Evolutionary conservation across 192 early-diverging fungal species (phyloP).

Genomic region (Entrophospora sp.): DNA sequence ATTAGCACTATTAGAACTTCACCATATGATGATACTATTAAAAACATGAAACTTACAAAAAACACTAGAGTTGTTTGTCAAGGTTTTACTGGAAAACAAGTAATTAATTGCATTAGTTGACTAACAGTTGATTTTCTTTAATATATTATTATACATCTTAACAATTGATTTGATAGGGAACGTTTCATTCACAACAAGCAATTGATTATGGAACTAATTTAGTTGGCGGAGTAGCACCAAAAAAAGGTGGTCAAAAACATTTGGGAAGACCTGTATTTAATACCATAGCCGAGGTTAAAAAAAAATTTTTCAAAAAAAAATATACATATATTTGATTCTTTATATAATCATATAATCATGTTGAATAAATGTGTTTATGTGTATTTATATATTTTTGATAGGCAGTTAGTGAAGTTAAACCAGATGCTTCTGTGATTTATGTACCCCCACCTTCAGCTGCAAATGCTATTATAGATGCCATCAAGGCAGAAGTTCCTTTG

Average conservation of each 20-base stretch:
- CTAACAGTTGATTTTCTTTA: too few species aligned
- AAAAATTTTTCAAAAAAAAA: too few species aligned
- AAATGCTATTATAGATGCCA: conserved; percentile 91
- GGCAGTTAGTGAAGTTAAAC: conserved; percentile 76
- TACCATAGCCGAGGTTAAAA: conserved; percentile 65
- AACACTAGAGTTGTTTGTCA: conserved; percentile 97
- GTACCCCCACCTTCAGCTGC: conserved; percentile 95
- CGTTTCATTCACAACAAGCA: conserved; percentile 99
- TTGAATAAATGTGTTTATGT: too few species aligned
- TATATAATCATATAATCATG: too few species aligned
- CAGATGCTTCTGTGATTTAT: conserved; percentile 96
- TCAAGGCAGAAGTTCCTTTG: conserved; percentile 93
- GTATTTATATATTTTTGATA: too few species aligned
- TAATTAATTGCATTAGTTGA: conserved; percentile 24
- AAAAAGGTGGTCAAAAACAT: conserved; percentile 90
- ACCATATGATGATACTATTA: conserved; percentile 75
- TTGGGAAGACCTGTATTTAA: conserved; percentile 95
- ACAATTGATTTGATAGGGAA: conserved; percentile 59
- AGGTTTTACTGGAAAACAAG: conserved; percentile 99
- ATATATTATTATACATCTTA: too few species aligned
- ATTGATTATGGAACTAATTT: conserved; percentile 99
- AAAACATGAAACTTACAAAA: conserved; percentile 93
- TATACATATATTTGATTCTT: too few species aligned
- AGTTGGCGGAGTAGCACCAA: conserved; percentile 94
- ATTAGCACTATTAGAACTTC: conserved; percentile 24